Evolutionary conservation across 2,329 filamentous ascomycete species (phyloP).

Genomic region (Juglanconis juglandina): DNA sequence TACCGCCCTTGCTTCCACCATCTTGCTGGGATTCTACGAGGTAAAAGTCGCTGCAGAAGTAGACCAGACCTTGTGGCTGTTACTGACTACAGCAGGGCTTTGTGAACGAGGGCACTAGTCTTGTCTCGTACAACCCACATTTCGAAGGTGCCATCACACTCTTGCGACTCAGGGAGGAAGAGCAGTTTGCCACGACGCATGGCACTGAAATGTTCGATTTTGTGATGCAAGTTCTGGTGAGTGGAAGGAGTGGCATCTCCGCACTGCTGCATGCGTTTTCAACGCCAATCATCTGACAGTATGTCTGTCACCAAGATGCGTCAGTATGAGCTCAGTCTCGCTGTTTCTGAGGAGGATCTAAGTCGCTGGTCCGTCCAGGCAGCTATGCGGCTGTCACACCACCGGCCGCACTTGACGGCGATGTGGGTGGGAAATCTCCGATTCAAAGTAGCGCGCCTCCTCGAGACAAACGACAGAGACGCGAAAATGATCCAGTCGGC

Average conservation of each 20-base stretch:
- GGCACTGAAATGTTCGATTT: conserved; percentile 11
- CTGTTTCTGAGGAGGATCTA: conserved; percentile 1
- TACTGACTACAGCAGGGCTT: conserved; percentile 4
- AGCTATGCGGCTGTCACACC: background rate
- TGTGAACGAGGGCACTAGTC: background rate
- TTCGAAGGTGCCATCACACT: conserved; percentile 6
- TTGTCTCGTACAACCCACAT: conserved; percentile 6
- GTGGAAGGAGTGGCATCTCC: background rate
- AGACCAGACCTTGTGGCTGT: too few species aligned
- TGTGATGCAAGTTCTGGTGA: conserved; percentile 9
- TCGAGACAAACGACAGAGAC: background rate
- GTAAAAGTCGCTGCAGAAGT: background rate
- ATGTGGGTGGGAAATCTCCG: conserved; percentile 7
- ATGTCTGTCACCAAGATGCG: background rate
- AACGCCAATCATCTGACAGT: background rate
- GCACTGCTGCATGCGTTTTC: background rate
- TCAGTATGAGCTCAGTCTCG: conserved; percentile 4
- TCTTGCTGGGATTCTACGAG: conserved; percentile 8
- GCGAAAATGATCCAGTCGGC: background rate
- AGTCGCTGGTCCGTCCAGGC: conserved; percentile 1
- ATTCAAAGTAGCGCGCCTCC: background rate
- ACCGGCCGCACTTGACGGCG: conserved; percentile 2
- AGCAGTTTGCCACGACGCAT: conserved; percentile 8
- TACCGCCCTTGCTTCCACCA: conserved; percentile 8
- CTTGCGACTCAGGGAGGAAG: conserved; percentile 1